Evolutionary conservation across 2,329 filamentous ascomycete species (phyloP), one percentile per base, ranked within the genome.

Genomic region (Alternaria rosae): DNA sequence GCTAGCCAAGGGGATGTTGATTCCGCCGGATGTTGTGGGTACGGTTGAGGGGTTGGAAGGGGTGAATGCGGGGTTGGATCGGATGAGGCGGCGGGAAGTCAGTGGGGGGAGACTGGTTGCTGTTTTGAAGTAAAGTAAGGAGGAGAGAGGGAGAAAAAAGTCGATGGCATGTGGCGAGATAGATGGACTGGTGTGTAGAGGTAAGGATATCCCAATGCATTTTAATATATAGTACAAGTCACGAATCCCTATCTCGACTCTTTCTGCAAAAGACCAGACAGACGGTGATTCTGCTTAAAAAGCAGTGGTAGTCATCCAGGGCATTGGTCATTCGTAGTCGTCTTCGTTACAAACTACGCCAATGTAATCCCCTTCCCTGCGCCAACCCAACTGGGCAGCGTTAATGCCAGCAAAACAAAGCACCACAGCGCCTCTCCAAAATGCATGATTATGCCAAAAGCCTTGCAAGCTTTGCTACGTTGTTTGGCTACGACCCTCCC

Each of bases 41-140:
- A 85, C 87, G 0, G 85, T 89, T 17, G 83, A 87, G 12, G 91
- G 91, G 0, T 75, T 93, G 3, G 85, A 83, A 3, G 88, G 85
- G 0, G 85, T 93, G n/a, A 93, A 93, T 72, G 82, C 81, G 8
- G 90, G 88, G 0, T 77, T 93, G 28, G 88, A 92, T 70, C 82
- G 84, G 6, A 85, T 93, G 84, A 83, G 89, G 13, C 84, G 83
- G 61, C 89, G 91, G 0, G 86, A 87, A 57, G 86, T 91, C 10
- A 88, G 88, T 52, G 91, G 91, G 1, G 90, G 89, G 12, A 85
- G 90, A 47, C 81, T 93, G 45, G 88, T 93, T 28, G 72, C 73
- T 61, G 67, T 71, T 2, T 43, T 76, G 13, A 32, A 54, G 43
- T 47, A 41, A 28, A 21, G 21, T 17, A 9, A 11, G 9, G 28